Percentiles rank a stretch among this genome's conserved stretches.
These are phyloP conservation scores for Coniferiporia sulphurascens DNA, from an alignment of 1,284 basidiomycete species.

Conservation along the genomic window DNA sequence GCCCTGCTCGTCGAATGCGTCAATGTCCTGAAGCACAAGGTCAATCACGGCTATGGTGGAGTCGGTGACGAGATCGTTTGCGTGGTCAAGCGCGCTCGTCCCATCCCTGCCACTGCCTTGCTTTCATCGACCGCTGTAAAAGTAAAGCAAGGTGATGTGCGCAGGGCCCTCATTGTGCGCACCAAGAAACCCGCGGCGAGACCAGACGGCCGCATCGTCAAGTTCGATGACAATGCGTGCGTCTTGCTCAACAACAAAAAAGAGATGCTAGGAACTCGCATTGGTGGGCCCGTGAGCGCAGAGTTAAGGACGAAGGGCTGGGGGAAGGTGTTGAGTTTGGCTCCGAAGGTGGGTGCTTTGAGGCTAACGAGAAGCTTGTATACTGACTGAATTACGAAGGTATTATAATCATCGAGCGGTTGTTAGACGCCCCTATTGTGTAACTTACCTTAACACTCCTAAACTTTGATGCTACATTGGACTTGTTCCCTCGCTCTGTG, in stretches of 20 bases:
- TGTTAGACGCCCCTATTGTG: no score
- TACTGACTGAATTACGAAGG: not conserved
- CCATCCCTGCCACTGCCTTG: slow-evolving; percentile 61
- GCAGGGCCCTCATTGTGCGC: slow-evolving; percentile 92
- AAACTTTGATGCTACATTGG: no score
- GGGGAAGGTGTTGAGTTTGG: slow-evolving; percentile 91
- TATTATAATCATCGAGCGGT: not conserved
- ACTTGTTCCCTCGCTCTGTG: no score
- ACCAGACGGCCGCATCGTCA: slow-evolving; percentile 83
- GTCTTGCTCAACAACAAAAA: slow-evolving; percentile 95
- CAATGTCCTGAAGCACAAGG: slow-evolving; percentile 95
- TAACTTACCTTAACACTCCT: no score
- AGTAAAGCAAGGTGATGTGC: slow-evolving; percentile 89
- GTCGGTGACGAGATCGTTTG: slow-evolving; percentile 97
- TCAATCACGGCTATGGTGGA: slow-evolving; percentile 78
- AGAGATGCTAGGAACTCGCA: slow-evolving; percentile 94
- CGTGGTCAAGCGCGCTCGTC: slow-evolving; percentile 90
- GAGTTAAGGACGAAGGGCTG: slow-evolving; percentile 91
- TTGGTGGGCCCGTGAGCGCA: slow-evolving; percentile 89
- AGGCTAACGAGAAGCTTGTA: not conserved
- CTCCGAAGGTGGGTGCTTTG: slow-evolving; percentile 70
- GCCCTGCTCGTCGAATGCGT: slow-evolving; percentile 95
- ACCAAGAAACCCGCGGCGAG: slow-evolving; percentile 79
- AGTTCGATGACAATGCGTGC: slow-evolving; percentile 98
- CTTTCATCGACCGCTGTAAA: slow-evolving; percentile 69